These are phyloP conservation scores for Trametes elegans DNA, from an alignment of 768 basidiomycete species.

Conservation along the genomic window DNA sequence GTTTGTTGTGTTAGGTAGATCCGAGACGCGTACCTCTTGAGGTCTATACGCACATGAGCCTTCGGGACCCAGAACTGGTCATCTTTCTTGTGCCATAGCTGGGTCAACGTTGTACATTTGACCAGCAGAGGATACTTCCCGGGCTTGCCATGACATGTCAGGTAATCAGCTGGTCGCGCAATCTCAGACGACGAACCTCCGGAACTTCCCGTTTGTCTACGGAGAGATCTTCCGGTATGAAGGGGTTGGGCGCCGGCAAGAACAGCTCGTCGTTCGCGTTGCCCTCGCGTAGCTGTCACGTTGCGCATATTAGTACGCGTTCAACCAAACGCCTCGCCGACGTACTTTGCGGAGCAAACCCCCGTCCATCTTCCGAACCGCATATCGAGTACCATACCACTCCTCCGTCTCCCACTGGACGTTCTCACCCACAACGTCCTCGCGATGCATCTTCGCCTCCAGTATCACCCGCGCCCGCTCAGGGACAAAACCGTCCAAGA, in stretches of 20 bases:
- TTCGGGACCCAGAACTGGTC: conserved; percentile 58
- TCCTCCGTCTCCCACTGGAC: conserved; percentile 38
- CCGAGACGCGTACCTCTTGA: conserved; percentile 33
- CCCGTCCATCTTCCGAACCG: conserved; percentile 31
- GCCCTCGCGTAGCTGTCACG: conserved; percentile 15
- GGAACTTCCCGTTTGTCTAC: conserved; percentile 39
- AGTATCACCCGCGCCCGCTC: conserved; percentile 40
- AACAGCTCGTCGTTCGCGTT: conserved; percentile 32
- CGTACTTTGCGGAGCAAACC: conserved; percentile 35
- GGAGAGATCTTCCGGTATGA: conserved; percentile 47
- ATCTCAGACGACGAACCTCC: conserved; percentile 17
- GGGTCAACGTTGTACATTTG: conserved; percentile 33
- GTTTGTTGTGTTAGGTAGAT: neutral
- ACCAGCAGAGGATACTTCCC: conserved; percentile 37
- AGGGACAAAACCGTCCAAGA: conserved; percentile 22
- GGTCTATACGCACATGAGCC: conserved; percentile 37
- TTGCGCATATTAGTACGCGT: neutral
- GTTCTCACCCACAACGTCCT: conserved; percentile 21
- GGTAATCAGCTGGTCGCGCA: no score
- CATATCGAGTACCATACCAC: conserved; percentile 53
- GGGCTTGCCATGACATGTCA: conserved; percentile 30
- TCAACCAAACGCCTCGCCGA: neutral
- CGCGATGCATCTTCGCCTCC: conserved; percentile 36
- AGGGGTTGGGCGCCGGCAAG: conserved; percentile 48
- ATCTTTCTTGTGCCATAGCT: conserved; percentile 58